Conservation (phyloP, 1,139 yeast species). For the Hyphopichia burtonii region DNA sequence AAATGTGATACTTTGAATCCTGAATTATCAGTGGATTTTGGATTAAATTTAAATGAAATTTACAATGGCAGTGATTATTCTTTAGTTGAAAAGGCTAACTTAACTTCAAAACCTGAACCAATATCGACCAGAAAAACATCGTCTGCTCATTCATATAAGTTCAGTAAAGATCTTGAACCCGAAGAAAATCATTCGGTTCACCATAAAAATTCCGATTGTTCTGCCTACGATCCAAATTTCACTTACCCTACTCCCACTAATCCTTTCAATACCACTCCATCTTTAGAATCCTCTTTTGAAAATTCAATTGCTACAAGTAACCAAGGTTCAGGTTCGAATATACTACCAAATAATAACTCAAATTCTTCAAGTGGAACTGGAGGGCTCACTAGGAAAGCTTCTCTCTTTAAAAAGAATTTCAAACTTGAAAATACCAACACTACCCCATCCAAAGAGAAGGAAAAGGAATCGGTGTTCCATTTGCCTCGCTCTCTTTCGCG, state of each 20-base stretch:
- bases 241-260: not conserved
- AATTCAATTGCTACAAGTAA: not conserved
- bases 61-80: constrained; percentile 33
- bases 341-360: not conserved
- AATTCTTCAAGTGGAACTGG: not conserved
- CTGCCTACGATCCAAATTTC: constrained; percentile 1
- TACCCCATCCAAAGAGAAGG: constrained; percentile 1
- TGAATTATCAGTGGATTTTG: constrained; percentile 31
- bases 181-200: constrained; percentile 3
- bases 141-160: constrained; percentile 2
- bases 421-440: constrained; percentile 19
- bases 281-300: not conserved
- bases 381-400: constrained; percentile 5
- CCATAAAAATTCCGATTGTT: constrained; percentile 6
- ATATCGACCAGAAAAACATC: constrained; percentile 2
- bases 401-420: constrained; percentile 32
- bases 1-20: constrained; percentile 22
- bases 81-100: constrained; percentile 10
- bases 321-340: not conserved
- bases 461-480: constrained; percentile 1
- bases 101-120: constrained; percentile 3
- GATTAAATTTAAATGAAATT: constrained; percentile 32
- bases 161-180: not conserved
- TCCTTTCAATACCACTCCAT: not conserved
- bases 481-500: constrained; percentile 1